phyloP scores from a whole-genome alignment of 2,329 filamentous ascomycete genomes.

The Fusarium avenaceum region DNA sequence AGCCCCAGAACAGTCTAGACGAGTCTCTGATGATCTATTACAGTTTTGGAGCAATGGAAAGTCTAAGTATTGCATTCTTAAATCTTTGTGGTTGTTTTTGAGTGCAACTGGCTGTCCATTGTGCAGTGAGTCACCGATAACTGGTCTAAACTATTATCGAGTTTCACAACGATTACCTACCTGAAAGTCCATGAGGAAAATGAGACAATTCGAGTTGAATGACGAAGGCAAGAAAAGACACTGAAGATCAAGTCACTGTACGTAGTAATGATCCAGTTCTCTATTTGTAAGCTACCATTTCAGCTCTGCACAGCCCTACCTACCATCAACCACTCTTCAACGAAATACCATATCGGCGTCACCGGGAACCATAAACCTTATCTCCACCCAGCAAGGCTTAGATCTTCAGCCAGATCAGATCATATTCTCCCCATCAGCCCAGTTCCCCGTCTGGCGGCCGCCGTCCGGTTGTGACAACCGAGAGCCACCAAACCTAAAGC shows the following conservation, averaged over 20 bases:
- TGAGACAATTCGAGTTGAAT: no score
- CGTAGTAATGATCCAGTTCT: no score
- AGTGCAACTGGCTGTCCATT: background rate
- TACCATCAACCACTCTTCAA: no score
- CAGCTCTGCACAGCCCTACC: no score
- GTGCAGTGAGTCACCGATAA: background rate
- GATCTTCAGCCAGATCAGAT: background rate
- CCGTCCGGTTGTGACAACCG: background rate
- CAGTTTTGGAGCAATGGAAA: background rate
- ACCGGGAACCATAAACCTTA: no score
- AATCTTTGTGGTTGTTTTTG: background rate
- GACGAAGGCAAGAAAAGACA: no score
- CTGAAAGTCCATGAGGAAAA: no score
- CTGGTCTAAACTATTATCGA: background rate
- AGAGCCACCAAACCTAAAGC: slow-evolving; percentile 6
- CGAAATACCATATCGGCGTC: no score
- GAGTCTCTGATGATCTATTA: background rate
- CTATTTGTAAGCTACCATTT: no score
- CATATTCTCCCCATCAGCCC: background rate
- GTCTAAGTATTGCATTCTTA: background rate
- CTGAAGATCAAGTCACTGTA: no score
- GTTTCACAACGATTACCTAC: no score
- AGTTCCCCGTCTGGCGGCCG: background rate
- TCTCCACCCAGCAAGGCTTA: background rate
- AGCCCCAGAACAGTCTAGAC: background rate